Percentiles rank a stretch among this genome's conserved stretches.
These are phyloP conservation scores for Leishmania arabica DNA, from an alignment of 208 protist genomes.

Conservation along the genomic window DNA sequence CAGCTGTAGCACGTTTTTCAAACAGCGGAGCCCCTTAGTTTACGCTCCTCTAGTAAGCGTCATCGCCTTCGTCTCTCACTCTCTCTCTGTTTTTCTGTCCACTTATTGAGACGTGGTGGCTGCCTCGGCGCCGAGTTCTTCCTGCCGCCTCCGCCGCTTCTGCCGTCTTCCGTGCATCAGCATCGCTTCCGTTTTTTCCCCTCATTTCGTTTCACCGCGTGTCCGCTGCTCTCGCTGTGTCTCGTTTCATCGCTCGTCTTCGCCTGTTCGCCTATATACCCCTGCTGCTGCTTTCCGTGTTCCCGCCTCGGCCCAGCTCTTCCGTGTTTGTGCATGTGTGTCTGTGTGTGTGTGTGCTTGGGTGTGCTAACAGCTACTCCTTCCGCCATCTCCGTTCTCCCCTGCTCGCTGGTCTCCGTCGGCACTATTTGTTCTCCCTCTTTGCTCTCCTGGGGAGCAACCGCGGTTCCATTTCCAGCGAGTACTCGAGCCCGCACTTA, in stretches of 20 bases:
- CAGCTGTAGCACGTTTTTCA: background rate
- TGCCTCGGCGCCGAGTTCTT: background rate
- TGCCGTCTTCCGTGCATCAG: background rate
- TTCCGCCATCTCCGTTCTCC: background rate
- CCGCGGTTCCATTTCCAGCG: background rate
- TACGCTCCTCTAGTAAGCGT: too few species aligned
- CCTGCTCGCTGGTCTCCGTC: background rate
- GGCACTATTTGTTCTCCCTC: background rate
- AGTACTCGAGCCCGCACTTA: background rate
- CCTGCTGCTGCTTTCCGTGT: background rate
- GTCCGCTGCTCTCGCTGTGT: background rate
- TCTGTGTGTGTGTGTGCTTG: too few species aligned
- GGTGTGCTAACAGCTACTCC: background rate
- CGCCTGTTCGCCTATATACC: background rate
- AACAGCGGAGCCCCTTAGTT: background rate
- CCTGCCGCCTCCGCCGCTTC: background rate
- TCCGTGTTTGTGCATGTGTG: background rate
- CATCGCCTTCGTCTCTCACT: background rate
- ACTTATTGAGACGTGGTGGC: background rate
- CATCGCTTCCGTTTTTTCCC: background rate
- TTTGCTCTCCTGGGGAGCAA: background rate
- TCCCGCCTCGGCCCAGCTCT: background rate
- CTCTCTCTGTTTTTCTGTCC: background rate
- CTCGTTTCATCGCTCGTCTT: background rate
- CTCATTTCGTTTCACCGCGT: background rate